Evolutionary conservation across 768 basidiomycete species (phyloP).

Genomic region (Podaxis mareebaensis): DNA sequence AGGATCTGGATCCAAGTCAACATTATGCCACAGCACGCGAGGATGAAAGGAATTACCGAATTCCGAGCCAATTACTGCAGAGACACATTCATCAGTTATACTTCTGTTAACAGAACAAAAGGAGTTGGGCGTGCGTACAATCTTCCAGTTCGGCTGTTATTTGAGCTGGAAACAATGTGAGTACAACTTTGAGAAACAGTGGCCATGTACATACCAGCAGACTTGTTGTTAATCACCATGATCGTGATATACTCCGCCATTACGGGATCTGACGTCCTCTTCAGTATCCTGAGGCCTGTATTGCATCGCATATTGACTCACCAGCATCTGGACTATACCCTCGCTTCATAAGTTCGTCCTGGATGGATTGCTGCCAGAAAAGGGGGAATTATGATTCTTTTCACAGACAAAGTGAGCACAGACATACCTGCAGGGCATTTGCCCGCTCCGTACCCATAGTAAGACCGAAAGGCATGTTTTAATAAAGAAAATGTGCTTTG

Average conservation of each 20-base stretch:
- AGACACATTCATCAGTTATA: conserved; percentile 17
- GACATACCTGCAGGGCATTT: conserved; percentile 61
- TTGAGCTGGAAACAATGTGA: conserved; percentile 53
- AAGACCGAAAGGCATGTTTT: conserved; percentile 70
- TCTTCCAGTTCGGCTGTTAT: conserved; percentile 89
- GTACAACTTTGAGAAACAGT: conserved; percentile 18
- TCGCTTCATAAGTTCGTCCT: conserved; percentile 76
- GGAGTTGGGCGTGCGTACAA: conserved; percentile 42
- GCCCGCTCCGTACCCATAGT: conserved; percentile 82
- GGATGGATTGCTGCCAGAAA: conserved; percentile 64
- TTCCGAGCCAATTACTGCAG: conserved; percentile 33
- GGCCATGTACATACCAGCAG: conserved; percentile 50
- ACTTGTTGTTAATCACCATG: conserved; percentile 94
- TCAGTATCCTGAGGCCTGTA: conserved; percentile 21
- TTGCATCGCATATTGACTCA: conserved; percentile 33
- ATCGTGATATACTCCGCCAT: conserved; percentile 96
- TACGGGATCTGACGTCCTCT: conserved; percentile 60
- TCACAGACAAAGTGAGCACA: background rate
- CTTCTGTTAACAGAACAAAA: background rate
- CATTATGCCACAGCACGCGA: background rate
- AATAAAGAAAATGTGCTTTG: conserved; percentile 28
- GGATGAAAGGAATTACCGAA: conserved; percentile 55
- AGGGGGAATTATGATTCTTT: conserved; percentile 10
- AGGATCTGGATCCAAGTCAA: conserved; percentile 49
- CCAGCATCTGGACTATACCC: conserved; percentile 78